phyloP scores from a whole-genome alignment of 495 filamentous ascomycete species.

The Endocarpon pusillum region DNA sequence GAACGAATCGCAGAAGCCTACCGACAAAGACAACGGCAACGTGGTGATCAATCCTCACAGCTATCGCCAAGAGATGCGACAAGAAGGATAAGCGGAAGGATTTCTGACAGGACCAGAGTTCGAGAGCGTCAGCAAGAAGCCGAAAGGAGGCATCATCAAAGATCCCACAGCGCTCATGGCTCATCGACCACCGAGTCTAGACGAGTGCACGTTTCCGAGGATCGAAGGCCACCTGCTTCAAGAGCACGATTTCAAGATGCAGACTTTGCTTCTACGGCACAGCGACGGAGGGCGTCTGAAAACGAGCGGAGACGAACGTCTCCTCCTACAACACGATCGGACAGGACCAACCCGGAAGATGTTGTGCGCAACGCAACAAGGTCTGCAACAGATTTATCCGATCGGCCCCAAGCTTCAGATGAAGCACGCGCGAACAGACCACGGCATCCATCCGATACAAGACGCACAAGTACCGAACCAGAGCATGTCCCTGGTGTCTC shows the following conservation, averaged over 20 bases:
- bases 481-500: conserved; percentile 13
- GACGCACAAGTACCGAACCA: conserved; percentile 23
- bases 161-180: conserved; percentile 22
- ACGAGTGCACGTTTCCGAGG: not conserved
- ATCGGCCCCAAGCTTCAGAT: conserved; percentile 21
- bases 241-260: too few relatives aligned
- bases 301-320: conserved; percentile 14
- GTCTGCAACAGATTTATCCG: conserved; percentile 43
- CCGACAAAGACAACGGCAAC: conserved; percentile 50
- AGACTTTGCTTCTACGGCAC: conserved; percentile 12
- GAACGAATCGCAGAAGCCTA: conserved; percentile 80
- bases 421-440: conserved; percentile 2
- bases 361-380: conserved; percentile 28
- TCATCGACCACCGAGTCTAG: conserved; percentile 3
- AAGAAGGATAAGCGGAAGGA: too few relatives aligned
- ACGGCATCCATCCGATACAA: not conserved
- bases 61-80: too few relatives aligned
- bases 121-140: conserved; percentile 17
- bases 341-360: conserved; percentile 15
- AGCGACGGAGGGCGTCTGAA: conserved; percentile 24
- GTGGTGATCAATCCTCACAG: too few relatives aligned
- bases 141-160: conserved; percentile 13
- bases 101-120: conserved; percentile 18
- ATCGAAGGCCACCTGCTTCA: not conserved
- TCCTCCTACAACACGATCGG: conserved; percentile 7